Conservation (phyloP, 176 grass and related monocot species). For the Musa acuminata region DNA sequence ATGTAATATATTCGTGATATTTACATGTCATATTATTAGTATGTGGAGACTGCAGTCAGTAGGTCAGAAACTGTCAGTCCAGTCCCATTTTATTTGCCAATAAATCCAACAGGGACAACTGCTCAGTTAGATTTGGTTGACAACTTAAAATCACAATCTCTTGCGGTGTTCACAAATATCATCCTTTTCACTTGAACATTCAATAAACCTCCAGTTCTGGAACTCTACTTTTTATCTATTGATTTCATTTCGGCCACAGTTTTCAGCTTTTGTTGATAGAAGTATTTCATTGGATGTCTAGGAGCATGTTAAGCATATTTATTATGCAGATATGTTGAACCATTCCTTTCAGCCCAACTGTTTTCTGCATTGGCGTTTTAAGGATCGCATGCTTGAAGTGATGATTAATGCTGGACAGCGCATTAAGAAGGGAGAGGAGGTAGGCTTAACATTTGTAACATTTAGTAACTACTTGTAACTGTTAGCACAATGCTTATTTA, state of each 20-base stretch:
- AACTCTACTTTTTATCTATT: neutral
- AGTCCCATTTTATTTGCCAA: too few relatives aligned
- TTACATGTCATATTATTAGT: neutral
- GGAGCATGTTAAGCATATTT: neutral
- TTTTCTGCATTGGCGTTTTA: slow-evolving; percentile 95
- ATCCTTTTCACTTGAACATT: neutral
- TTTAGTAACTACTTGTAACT: neutral
- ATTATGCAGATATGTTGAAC: slow-evolving; percentile 89
- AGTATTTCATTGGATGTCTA: neutral
- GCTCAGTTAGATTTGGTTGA: too few relatives aligned
- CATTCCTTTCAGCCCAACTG: slow-evolving; percentile 91
- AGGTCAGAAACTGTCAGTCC: neutral
- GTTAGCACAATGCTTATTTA: neutral
- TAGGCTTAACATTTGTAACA: slow-evolving; percentile 18
- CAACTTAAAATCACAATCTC: too few relatives aligned
- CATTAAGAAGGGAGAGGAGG: slow-evolving; percentile 88
- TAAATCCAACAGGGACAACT: too few relatives aligned
- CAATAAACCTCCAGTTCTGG: neutral
- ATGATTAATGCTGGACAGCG: slow-evolving; percentile 83
- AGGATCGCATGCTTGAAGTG: slow-evolving; percentile 93
- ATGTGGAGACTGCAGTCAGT: neutral
- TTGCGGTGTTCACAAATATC: too few relatives aligned
- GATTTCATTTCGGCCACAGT: neutral
- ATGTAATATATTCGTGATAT: neutral
- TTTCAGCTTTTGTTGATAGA: neutral